Evolutionary conservation across 2,329 filamentous ascomycete species (phyloP), one percentile per base, ranked within the genome.

Genomic region (Xylaria hypoxylon): DNA sequence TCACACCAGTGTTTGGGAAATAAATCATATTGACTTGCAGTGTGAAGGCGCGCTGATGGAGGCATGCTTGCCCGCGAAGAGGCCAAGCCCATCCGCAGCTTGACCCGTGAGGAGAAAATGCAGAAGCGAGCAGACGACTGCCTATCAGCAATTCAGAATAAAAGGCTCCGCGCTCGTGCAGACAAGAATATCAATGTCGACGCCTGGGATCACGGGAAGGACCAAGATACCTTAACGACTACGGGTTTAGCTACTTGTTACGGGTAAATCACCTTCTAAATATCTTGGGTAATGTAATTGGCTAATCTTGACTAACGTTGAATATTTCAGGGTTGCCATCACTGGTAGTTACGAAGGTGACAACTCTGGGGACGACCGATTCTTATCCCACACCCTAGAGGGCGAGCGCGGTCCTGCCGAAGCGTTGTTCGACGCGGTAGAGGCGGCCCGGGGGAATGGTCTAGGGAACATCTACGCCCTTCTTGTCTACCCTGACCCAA

Each of bases 181-280:
- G 38, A 22, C 38, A 64, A 59, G 45, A 13, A 2, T 4, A 8
- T 59, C 17, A 22, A 1, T n/a, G n/a, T 45, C 10, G 45, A 13
- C 26, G 61, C 38, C 10, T 64, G 45, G 35, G 8, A 42, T 7
- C 22, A 13, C 6, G 61, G 61, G 35, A 52, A 42, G 15, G 53
- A 11, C 26, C 24, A 44, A 8, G 61, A 64, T 17, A 45, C 26
- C 5, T 35, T 65, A 2, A 51, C 28, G n/a, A 65, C 62, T 6
- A 38, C 15, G 2, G 56, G 62, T 10, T 15, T 65, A 15, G 62
- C 62, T 6, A 53, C 62, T 7, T 65, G 62, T n/a, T 59, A 60
- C 28, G 56, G 35, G 35, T 38, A 33, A 33, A 10, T 33, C 10
- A 4, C n/a, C n/a, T n/a, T n/a, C n/a, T n/a, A n/a, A n/a, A n/a